A percentile compares a stretch with the other conserved stretches of the same genome.
Evolutionary conservation across 2,329 filamentous ascomycete species (phyloP).

Genomic region (Achaetomium macrosporum): DNA sequence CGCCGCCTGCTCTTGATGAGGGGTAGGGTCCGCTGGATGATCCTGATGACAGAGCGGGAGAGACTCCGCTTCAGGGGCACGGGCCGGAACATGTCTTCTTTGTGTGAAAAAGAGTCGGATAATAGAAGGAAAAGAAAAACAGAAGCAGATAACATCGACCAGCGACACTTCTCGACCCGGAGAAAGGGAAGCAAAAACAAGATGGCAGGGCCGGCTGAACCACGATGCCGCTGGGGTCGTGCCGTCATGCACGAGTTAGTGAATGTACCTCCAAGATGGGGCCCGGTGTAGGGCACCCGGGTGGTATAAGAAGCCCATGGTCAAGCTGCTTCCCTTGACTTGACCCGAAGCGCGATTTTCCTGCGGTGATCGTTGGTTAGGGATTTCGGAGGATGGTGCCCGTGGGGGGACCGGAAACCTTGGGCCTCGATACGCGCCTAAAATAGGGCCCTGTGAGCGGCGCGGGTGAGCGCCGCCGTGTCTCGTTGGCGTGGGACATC

Average conservation of each 20-base stretch:
- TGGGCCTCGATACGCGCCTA: neutral
- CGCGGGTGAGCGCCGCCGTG: conserved; percentile 1
- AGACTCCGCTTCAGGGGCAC: conserved; percentile 14
- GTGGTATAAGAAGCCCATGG: neutral
- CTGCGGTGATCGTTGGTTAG: neutral
- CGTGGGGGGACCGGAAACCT: neutral
- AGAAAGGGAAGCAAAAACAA: neutral
- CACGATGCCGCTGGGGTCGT: neutral
- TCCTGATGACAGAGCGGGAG: conserved; percentile 17
- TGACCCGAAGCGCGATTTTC: neutral
- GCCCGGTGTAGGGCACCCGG: neutral
- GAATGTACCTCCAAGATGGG: neutral
- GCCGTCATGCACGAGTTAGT: neutral
- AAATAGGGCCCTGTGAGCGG: neutral
- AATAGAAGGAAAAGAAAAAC: neutral
- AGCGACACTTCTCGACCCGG: conserved; percentile 2
- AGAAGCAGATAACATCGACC: neutral
- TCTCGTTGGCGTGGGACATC: neutral
- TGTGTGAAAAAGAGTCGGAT: neutral
- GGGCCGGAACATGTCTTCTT: conserved; percentile 5
- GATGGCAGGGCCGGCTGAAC: conserved; percentile 13
- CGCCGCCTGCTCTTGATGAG: conserved; percentile 15
- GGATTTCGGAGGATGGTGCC: neutral
- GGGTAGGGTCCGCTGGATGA: conserved; percentile 17
- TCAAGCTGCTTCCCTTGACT: no score